Percentiles rank a stretch among this genome's conserved stretches.
These are phyloP conservation scores for Deuterostichococcus epilithicus DNA, from an alignment of 139 green algal genomes.

Conservation along the genomic window DNA sequence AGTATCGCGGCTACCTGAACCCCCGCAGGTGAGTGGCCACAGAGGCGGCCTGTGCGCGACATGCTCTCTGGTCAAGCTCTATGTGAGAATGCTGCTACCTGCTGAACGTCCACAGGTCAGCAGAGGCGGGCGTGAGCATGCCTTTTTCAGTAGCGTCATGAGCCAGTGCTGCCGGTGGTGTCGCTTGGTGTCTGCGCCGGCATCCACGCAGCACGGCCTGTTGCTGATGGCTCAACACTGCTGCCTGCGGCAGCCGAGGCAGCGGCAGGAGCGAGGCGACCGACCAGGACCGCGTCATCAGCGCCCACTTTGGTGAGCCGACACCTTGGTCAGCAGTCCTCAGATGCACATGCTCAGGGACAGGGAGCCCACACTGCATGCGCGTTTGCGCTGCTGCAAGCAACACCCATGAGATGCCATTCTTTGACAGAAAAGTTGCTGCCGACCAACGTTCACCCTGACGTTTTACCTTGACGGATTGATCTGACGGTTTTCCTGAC, in stretches of 20 bases:
- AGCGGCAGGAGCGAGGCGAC: conserved; percentile 3
- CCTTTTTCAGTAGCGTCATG: not conserved
- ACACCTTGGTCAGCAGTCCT: not conserved
- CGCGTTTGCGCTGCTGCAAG: too few species aligned
- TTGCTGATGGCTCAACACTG: not conserved
- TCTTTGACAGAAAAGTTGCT: too few species aligned
- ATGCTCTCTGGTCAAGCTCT: not conserved
- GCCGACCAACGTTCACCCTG: too few species aligned
- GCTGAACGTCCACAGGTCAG: not conserved
- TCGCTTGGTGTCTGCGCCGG: not conserved
- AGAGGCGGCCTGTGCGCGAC: not conserved
- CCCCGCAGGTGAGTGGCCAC: conserved; percentile 18
- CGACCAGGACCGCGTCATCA: conserved; percentile 44
- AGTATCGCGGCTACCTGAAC: conserved; percentile 49
- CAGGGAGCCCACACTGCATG: not conserved
- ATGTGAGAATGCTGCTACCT: not conserved
- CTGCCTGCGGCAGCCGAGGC: not conserved
- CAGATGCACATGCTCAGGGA: not conserved
- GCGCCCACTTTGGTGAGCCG: conserved; percentile 25
- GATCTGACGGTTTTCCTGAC: conserved; percentile 9
- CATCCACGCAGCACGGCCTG: not conserved
- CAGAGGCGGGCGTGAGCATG: not conserved
- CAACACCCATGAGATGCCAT: too few species aligned
- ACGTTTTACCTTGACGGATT: too few species aligned
- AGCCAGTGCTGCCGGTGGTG: conserved; percentile 1